Conservation (phyloP, 1,139 yeast genomes). For the Saccharomyces pastorianus region DNA sequence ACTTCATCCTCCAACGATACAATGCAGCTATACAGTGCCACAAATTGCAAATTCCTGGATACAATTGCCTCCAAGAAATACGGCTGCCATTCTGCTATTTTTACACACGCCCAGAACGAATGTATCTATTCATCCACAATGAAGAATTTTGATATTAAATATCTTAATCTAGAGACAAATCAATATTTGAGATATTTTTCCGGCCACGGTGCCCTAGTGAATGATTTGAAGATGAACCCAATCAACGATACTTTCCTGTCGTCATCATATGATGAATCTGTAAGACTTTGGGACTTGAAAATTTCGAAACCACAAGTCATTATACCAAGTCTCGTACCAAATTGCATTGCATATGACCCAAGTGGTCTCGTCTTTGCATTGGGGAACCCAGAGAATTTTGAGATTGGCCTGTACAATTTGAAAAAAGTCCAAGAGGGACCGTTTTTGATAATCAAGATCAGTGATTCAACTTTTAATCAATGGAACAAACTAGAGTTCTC, state of each 20-base stretch:
- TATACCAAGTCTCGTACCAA: slow-evolving; percentile 49
- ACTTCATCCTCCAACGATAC: slow-evolving; percentile 78
- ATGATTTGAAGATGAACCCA: slow-evolving; percentile 67
- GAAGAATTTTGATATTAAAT: slow-evolving; percentile 64
- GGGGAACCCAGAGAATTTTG: slow-evolving; percentile 43
- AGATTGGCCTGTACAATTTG: slow-evolving; percentile 53
- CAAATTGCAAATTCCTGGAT: slow-evolving; percentile 52
- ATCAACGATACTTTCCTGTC: slow-evolving; percentile 59
- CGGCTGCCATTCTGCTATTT: slow-evolving; percentile 81
- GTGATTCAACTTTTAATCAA: slow-evolving; percentile 31
- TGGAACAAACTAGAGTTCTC: slow-evolving; percentile 77
- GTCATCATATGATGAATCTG: slow-evolving; percentile 68
- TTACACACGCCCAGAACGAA: slow-evolving; percentile 67
- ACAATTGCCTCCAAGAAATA: slow-evolving; percentile 80
- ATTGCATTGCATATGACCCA: slow-evolving; percentile 67
- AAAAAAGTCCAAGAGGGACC: slow-evolving; percentile 51
- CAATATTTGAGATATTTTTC: slow-evolving; percentile 75
- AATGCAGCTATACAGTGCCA: slow-evolving; percentile 74
- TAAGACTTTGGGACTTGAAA: slow-evolving; percentile 80
- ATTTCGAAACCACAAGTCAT: slow-evolving; percentile 55
- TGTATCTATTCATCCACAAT: slow-evolving; percentile 81
- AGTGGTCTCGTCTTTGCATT: slow-evolving; percentile 74
- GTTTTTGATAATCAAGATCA: slow-evolving; percentile 38
- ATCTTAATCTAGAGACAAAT: slow-evolving; percentile 69
- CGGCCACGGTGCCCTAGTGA: slow-evolving; percentile 77